These are phyloP conservation scores for Closterium sp. DNA, from an alignment of 139 green algal species.

Conservation along the genomic window DNA sequence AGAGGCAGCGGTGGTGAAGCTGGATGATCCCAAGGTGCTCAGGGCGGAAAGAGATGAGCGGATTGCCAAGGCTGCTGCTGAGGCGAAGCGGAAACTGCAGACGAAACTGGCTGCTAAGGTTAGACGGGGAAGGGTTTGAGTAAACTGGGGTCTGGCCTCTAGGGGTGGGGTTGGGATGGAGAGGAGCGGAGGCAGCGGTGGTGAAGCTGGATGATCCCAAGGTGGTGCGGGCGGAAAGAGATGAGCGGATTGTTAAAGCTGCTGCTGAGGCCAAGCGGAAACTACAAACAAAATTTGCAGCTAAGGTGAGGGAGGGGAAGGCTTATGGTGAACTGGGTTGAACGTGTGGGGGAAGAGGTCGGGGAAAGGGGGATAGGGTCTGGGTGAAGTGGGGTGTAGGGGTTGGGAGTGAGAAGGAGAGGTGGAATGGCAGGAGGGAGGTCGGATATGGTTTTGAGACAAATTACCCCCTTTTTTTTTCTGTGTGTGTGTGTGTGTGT, in stretches of 20 bases:
- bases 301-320: not conserved
- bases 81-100: constrained; percentile 66
- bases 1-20: constrained; percentile 84
- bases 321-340: not conserved
- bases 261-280: constrained; percentile 69
- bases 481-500: too few species aligned
- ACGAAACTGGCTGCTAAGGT: constrained; percentile 8
- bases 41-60: constrained; percentile 60
- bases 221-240: constrained; percentile 67
- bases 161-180: too few species aligned
- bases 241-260: constrained; percentile 48
- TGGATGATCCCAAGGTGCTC: constrained; percentile 82
- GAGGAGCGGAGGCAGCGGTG: too few species aligned
- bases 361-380: too few species aligned
- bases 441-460: too few species aligned
- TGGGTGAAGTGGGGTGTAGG: not conserved
- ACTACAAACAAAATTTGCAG: constrained; percentile 37
- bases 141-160: too few species aligned
- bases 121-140: too few species aligned
- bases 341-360: too few species aligned
- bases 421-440: not conserved
- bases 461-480: too few species aligned
- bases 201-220: constrained; percentile 87
- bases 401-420: too few species aligned
- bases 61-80: constrained; percentile 58